phyloP scores from a whole-genome alignment of 805 yeast species.

The Diddensiella transvaalensis region DNA sequence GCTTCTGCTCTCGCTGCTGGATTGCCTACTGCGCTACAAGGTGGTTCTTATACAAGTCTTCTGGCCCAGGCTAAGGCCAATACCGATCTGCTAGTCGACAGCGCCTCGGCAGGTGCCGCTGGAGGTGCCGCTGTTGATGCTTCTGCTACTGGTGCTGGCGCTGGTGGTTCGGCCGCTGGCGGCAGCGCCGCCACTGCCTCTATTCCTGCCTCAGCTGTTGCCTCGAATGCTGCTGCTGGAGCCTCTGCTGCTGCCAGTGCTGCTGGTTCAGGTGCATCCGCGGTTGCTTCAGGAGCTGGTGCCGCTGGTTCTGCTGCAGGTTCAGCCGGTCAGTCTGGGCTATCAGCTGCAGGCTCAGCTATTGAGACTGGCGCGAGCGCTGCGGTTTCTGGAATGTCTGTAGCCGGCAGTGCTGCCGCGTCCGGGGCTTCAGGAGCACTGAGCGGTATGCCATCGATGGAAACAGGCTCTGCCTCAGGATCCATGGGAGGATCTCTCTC shows the following conservation, averaged over 20 bases:
- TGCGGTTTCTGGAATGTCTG: slow-evolving; percentile 15
- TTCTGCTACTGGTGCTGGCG: background rate
- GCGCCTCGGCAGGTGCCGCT: slow-evolving; percentile 2
- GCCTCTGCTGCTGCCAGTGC: slow-evolving; percentile 20
- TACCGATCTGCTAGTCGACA: background rate
- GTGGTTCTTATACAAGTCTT: slow-evolving; percentile 1
- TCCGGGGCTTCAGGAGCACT: slow-evolving; percentile 19
- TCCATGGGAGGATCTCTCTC: slow-evolving; percentile 16
- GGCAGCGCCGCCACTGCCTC: slow-evolving; percentile 9
- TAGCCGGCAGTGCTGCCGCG: slow-evolving; percentile 18
- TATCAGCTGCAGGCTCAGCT: slow-evolving; percentile 11
- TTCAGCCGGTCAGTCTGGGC: slow-evolving; percentile 31
- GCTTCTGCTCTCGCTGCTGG: slow-evolving; percentile 5
- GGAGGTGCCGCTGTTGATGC: slow-evolving; percentile 1
- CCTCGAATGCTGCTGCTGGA: slow-evolving; percentile 16
- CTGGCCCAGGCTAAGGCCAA: background rate
- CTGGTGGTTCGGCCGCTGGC: slow-evolving; percentile 2
- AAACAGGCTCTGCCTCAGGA: slow-evolving; percentile 17
- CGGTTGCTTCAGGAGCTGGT: slow-evolving; percentile 11
- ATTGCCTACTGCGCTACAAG: slow-evolving; percentile 1
- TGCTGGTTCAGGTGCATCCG: slow-evolving; percentile 5
- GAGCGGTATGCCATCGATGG: slow-evolving; percentile 7
- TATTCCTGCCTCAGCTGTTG: slow-evolving; percentile 12
- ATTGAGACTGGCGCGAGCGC: slow-evolving; percentile 18
- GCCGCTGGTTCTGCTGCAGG: slow-evolving; percentile 29